Conservation (phyloP, 345 rosid genomes). For the Pistacia integerrima region DNA sequence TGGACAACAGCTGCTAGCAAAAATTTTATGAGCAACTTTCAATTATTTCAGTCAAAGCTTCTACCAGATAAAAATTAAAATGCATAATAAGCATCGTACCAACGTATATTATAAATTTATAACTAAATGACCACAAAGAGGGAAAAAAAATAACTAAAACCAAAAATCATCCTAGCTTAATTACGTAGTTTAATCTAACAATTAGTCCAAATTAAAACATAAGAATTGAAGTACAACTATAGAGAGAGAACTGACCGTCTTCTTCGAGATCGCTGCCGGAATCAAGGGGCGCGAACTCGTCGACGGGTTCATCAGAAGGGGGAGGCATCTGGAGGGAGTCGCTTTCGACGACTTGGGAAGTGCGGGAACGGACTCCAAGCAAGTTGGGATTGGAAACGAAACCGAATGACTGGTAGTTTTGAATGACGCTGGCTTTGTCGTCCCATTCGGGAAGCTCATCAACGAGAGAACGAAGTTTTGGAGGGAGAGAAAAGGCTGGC, state of each 20-base stretch:
- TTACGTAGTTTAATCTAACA: background rate
- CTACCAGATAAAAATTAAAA: no score
- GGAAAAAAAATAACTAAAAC: no score
- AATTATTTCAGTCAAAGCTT: background rate
- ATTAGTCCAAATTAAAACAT: background rate
- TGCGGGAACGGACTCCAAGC: conserved; percentile 74
- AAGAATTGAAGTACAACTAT: background rate
- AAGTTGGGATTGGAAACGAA: conserved; percentile 84
- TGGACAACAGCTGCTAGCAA: background rate
- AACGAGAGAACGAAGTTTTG: conserved; percentile 76
- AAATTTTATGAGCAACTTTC: background rate
- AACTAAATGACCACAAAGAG: background rate
- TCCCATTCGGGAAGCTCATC: conserved; percentile 71
- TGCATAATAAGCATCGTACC: background rate
- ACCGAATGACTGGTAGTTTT: conserved; percentile 90
- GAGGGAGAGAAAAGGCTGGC: conserved; percentile 81
- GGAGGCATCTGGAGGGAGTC: conserved; percentile 72
- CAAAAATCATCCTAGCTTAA: background rate
- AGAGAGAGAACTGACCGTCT: conserved; percentile 50
- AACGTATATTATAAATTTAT: background rate
- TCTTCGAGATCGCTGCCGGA: conserved; percentile 95
- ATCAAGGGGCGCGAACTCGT: conserved; percentile 59
- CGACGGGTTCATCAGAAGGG: conserved; percentile 37
- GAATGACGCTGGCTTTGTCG: conserved; percentile 74
- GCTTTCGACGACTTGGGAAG: conserved; percentile 63